Conservation (phyloP, 116 monocot genomes). For the Dioscorea cayenensis region DNA sequence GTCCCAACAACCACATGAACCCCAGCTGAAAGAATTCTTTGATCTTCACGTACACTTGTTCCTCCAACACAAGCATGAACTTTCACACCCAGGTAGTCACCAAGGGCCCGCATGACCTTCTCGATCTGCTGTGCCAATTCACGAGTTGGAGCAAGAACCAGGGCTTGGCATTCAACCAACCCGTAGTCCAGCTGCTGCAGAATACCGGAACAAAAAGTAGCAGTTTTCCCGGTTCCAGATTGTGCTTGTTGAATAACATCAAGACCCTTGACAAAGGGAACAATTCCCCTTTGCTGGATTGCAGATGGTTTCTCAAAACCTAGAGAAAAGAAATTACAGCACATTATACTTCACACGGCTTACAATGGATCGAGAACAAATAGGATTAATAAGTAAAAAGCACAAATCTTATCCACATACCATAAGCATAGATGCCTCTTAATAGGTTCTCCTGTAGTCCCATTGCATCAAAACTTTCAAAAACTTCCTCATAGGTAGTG, state of each 20-base stretch:
- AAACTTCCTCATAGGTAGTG: slow-evolving; percentile 25
- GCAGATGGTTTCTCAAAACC: slow-evolving; percentile 60
- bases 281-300: slow-evolving; percentile 59
- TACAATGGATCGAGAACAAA: background rate
- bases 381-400: background rate
- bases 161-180: slow-evolving; percentile 34
- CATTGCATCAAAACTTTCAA: slow-evolving; percentile 36
- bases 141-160: slow-evolving; percentile 44
- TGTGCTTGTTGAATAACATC: slow-evolving; percentile 64
- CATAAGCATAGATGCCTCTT: slow-evolving; percentile 39
- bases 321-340: background rate
- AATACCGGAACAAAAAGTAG: slow-evolving; percentile 55
- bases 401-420: slow-evolving; percentile 1
- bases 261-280: slow-evolving; percentile 55
- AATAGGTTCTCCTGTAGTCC: slow-evolving; percentile 35
- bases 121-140: slow-evolving; percentile 48
- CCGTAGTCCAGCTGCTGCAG: slow-evolving; percentile 46
- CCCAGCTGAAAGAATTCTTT: slow-evolving; percentile 43
- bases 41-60: slow-evolving; percentile 52
- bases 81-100: slow-evolving; percentile 50
- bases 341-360: background rate
- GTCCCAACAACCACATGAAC: slow-evolving; percentile 57
- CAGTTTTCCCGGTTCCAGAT: slow-evolving; percentile 55
- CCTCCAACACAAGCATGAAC: slow-evolving; percentile 60
- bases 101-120: slow-evolving; percentile 51